A percentile compares a stretch with the other conserved stretches of the same genome.
Conservation (phyloP, 2,329 filamentous ascomycete genomes). For the Aspergillaceae sp. region DNA sequence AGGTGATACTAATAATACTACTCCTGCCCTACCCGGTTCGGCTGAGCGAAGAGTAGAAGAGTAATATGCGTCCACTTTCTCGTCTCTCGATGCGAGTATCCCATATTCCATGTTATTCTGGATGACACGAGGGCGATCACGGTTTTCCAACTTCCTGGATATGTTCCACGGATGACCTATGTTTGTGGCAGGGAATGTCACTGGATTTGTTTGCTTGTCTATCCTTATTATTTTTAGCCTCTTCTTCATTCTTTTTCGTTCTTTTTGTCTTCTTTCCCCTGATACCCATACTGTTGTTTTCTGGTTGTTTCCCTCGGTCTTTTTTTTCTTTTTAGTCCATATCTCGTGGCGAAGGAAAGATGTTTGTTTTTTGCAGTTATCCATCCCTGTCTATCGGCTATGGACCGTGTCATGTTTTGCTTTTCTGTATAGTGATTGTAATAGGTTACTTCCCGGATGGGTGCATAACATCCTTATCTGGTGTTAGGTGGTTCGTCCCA, state of each 20-base stretch:
- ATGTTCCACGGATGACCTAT: neutral
- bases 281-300: conserved; percentile 16
- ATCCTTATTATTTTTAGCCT: neutral
- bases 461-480: too few species aligned
- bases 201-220: neutral
- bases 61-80: too few species aligned
- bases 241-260: conserved; percentile 10
- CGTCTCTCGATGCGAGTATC: too few species aligned
- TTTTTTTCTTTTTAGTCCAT: conserved; percentile 4
- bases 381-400: too few species aligned
- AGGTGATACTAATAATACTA: neutral
- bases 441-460: too few species aligned
- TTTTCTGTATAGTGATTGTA: too few species aligned
- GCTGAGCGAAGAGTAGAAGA: neutral
- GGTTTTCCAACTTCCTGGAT: neutral
- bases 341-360: neutral
- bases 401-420: too few species aligned
- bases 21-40: neutral
- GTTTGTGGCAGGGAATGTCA: neutral
- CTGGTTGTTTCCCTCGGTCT: conserved; percentile 14
- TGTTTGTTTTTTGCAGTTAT: neutral
- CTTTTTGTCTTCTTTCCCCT: conserved; percentile 4
- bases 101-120: too few species aligned
- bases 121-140: neutral
- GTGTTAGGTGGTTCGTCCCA: too few species aligned